phyloP scores from a whole-genome alignment of 768 basidiomycete species.

The Agaricus subrufescens region DNA sequence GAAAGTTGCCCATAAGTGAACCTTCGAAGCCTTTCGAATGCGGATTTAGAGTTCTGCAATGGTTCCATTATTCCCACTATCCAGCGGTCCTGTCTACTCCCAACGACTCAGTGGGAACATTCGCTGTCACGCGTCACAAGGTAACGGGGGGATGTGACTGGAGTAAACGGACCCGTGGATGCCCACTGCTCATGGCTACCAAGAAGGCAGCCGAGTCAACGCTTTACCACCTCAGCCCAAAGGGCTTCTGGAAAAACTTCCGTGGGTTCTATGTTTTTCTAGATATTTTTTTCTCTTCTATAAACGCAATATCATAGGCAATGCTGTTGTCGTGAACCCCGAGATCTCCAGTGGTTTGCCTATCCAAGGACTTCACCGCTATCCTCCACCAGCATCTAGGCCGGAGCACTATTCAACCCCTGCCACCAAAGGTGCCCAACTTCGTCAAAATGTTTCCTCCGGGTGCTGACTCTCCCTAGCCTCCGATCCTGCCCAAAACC shows the following conservation, averaged over 20 bases:
- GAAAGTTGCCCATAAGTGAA: too few species aligned
- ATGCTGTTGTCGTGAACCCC: slow-evolving; percentile 80
- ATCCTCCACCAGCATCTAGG: slow-evolving; percentile 84
- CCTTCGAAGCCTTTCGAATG: too few species aligned
- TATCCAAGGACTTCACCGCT: slow-evolving; percentile 64
- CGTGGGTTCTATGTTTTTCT: slow-evolving; percentile 44
- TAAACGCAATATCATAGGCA: slow-evolving; percentile 46
- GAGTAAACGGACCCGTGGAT: slow-evolving; percentile 12
- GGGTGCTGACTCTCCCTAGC: slow-evolving; percentile 37
- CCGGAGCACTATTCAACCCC: slow-evolving; percentile 85
- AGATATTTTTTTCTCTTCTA: background rate
- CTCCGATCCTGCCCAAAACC: slow-evolving; percentile 83
- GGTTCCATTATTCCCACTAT: too few species aligned
- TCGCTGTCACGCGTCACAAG: background rate
- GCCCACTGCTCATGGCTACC: slow-evolving; percentile 48
- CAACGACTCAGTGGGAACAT: too few species aligned
- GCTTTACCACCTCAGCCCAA: slow-evolving; percentile 82
- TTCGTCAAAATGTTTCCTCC: background rate
- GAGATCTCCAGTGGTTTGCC: slow-evolving; percentile 91
- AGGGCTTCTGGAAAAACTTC: slow-evolving; percentile 97
- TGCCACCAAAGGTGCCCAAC: slow-evolving; percentile 70
- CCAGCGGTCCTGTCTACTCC: too few species aligned
- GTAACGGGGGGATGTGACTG: slow-evolving; percentile 5
- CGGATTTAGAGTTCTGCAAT: too few species aligned
- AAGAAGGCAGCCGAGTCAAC: slow-evolving; percentile 85